Conservation (phyloP, 2,329 filamentous ascomycete genomes). For the Tolypocladium sp. region DNA sequence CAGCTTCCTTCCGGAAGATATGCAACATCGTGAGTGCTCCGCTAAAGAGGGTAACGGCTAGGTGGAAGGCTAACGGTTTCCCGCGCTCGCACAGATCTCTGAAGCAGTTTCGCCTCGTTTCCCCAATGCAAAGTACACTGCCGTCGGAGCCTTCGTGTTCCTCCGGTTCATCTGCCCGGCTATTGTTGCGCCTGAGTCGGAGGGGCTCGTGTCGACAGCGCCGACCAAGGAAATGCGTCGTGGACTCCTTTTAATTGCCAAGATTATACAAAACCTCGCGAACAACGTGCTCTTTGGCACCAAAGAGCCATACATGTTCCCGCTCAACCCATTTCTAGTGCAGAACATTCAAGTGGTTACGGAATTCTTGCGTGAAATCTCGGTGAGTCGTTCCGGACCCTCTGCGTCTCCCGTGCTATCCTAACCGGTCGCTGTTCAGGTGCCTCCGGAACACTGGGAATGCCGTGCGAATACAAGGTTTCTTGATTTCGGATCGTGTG, state of each 20-base stretch:
- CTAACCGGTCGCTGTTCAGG: conserved; percentile 17
- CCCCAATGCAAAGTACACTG: conserved; percentile 62
- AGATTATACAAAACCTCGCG: conserved; percentile 62
- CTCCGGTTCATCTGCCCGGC: conserved; percentile 65
- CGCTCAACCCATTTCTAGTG: conserved; percentile 58
- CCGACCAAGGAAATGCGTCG: conserved; percentile 62
- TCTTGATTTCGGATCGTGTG: conserved; percentile 63
- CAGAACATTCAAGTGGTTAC: conserved; percentile 61
- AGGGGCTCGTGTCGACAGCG: conserved; percentile 50
- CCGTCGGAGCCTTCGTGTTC: conserved; percentile 63
- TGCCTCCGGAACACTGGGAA: conserved; percentile 38
- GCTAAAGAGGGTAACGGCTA: background rate
- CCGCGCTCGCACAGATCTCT: conserved; percentile 37
- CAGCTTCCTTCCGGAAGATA: conserved; percentile 55
- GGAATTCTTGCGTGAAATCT: conserved; percentile 58
- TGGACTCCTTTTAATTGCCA: conserved; percentile 59
- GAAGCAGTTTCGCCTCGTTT: conserved; percentile 54
- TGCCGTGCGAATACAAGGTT: conserved; percentile 33
- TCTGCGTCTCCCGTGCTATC: background rate
- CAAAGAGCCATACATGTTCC: conserved; percentile 66
- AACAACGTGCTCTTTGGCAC: conserved; percentile 65
- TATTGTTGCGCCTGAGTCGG: conserved; percentile 60
- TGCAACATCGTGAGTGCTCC: conserved; percentile 50
- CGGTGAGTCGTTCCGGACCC: conserved; percentile 32
- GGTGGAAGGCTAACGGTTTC: background rate